Conservation (phyloP, 2,329 filamentous ascomycete species). For the Neofusicoccum laricinum region DNA sequence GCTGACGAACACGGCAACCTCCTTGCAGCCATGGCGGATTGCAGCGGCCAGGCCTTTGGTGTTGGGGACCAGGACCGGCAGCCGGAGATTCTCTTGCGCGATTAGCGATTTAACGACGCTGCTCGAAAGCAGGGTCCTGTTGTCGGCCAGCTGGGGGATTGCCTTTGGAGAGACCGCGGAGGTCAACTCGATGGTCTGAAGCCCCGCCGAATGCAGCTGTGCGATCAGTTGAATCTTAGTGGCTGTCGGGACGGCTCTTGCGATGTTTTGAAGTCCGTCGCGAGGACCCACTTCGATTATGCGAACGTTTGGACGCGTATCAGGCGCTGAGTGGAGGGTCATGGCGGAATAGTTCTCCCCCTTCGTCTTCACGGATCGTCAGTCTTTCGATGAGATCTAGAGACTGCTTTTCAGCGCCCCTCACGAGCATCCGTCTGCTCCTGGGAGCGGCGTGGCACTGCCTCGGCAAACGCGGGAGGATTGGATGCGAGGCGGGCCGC, state of each 20-base stretch:
- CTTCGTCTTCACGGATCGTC: no score
- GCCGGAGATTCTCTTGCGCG: neutral
- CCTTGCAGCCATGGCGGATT: constrained; percentile 35
- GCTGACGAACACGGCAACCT: constrained; percentile 43
- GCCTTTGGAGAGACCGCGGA: constrained; percentile 55
- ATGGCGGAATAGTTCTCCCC: no score
- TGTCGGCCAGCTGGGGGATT: constrained; percentile 44
- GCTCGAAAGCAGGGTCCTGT: neutral
- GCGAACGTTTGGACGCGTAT: no score
- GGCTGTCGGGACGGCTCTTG: constrained; percentile 45
- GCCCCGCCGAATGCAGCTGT: constrained; percentile 46
- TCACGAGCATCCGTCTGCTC: no score
- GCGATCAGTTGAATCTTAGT: constrained; percentile 51
- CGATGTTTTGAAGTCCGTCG: constrained; percentile 55
- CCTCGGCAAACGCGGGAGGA: no score
- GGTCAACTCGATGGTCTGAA: constrained; percentile 51
- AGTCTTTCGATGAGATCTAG: no score
- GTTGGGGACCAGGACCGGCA: constrained; percentile 43
- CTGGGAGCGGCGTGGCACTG: no score
- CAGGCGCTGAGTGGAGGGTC: no score
- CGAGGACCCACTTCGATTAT: no score
- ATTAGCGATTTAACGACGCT: neutral
- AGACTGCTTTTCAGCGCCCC: no score
- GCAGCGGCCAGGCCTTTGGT: constrained; percentile 56
- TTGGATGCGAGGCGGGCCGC: no score